These are phyloP conservation scores for Trichoderma oligosporum DNA, from an alignment of 2,329 filamentous ascomycete species.

Conservation along the genomic window DNA sequence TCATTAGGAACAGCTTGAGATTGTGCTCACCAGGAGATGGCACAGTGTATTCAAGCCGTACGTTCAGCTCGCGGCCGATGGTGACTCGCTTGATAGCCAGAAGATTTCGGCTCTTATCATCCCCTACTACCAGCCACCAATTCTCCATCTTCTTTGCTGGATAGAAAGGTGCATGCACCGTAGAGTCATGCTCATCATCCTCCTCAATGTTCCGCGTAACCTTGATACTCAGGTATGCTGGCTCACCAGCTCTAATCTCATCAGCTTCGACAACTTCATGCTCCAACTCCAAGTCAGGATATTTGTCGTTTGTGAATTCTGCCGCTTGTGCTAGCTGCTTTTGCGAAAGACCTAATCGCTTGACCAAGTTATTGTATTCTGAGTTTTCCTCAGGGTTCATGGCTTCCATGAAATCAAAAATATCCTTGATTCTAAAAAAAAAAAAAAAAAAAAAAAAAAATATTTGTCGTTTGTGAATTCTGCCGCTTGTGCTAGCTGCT, in stretches of 20 bases:
- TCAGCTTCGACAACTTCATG: constrained; percentile 82
- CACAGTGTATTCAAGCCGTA: constrained; percentile 83
- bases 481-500: constrained; percentile 82
- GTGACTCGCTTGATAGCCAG: constrained; percentile 94
- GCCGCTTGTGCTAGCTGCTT: constrained; percentile 84
- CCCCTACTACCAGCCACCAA: constrained; percentile 96
- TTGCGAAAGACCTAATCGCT: constrained; percentile 73
- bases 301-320: constrained; percentile 91
- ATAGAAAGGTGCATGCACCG: constrained; percentile 94
- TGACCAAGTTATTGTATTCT: constrained; percentile 72
- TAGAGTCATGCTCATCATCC: constrained; percentile 66
- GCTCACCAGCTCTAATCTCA: constrained; percentile 72
- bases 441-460: too few relatives aligned
- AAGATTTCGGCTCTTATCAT: constrained; percentile 82
- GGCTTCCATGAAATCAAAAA: constrained; percentile 97
- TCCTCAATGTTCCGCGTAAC: constrained; percentile 80
- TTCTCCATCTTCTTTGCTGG: constrained; percentile 90
- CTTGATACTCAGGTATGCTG: constrained; percentile 77
- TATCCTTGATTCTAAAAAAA: constrained; percentile 70
- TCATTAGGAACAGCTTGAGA: constrained; percentile 91
- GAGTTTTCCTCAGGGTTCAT: constrained; percentile 95
- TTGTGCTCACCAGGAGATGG: constrained; percentile 79
- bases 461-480: constrained; percentile 96
- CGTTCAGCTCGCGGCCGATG: constrained; percentile 71
- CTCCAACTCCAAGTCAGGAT: constrained; percentile 89